These are phyloP conservation scores for Geotrichum siamense DNA, from an alignment of 1,139 yeast species.

Conservation along the genomic window DNA sequence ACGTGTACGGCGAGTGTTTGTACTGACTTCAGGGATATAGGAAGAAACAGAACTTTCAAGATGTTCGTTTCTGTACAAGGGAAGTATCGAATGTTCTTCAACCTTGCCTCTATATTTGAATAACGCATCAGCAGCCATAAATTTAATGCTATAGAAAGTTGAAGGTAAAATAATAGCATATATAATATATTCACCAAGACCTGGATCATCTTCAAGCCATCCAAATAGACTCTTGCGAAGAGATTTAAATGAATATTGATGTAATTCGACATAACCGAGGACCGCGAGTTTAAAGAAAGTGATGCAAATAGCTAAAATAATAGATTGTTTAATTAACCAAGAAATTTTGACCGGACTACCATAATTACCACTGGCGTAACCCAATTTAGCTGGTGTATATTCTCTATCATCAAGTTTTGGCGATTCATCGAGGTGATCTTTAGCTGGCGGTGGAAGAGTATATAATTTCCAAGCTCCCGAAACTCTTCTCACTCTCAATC, in stretches of 20 bases:
- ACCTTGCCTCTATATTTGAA: slow-evolving; percentile 7
- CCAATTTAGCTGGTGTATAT: neutral
- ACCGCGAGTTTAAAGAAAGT: neutral
- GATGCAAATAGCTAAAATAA: slow-evolving; percentile 2
- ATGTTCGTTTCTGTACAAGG: slow-evolving; percentile 1
- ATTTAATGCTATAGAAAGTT: slow-evolving; percentile 11
- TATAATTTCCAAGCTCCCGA: slow-evolving; percentile 1
- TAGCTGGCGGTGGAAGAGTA: slow-evolving; percentile 8
- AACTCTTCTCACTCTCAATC: slow-evolving; percentile 7
- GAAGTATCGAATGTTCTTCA: neutral
- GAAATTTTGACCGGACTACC: slow-evolving; percentile 16
- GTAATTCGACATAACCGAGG: neutral
- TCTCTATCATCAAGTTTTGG: no score
- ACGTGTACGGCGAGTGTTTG: neutral
- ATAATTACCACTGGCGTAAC: slow-evolving; percentile 17
- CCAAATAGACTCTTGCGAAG: slow-evolving; percentile 13
- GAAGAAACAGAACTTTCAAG: neutral
- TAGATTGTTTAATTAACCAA: slow-evolving; percentile 17
- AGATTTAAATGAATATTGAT: neutral
- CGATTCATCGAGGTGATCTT: slow-evolving; percentile 3
- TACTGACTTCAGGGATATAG: neutral
- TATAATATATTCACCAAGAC: slow-evolving; percentile 8
- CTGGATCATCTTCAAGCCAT: slow-evolving; percentile 12
- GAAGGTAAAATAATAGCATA: slow-evolving; percentile 13
- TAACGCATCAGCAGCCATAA: slow-evolving; percentile 14